These are phyloP conservation scores for Brassica carinata DNA, from an alignment of 345 rosid species.

Conservation along the genomic window DNA sequence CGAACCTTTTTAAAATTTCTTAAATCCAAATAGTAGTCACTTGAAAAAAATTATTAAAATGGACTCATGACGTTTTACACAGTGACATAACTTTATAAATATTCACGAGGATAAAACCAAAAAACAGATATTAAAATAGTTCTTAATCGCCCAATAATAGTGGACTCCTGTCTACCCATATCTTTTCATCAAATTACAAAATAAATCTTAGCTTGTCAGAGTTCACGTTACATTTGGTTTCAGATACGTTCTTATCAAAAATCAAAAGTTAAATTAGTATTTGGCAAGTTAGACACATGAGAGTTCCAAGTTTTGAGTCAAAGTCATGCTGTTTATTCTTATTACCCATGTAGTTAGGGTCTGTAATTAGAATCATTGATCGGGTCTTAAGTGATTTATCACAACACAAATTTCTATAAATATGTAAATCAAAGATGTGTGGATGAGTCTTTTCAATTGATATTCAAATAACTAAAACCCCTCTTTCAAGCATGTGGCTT, in stretches of 20 bases:
- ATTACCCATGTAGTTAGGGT: background rate
- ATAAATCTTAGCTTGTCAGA: background rate
- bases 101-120: conserved; percentile 20
- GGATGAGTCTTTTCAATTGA: conserved; percentile 31
- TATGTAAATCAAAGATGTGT: background rate
- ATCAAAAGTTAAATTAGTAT: background rate
- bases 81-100: background rate
- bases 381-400: conserved; percentile 16
- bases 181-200: background rate
- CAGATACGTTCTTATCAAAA: conserved; percentile 24
- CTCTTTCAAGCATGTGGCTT: conserved; percentile 22
- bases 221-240: background rate
- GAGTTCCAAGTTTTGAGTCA: conserved; percentile 1
- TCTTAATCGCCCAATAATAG: conserved; percentile 14
- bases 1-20: background rate
- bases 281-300: background rate
- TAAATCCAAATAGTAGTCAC: background rate
- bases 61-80: conserved; percentile 32
- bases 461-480: conserved; percentile 24
- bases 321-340: conserved; percentile 5
- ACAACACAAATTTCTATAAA: conserved; percentile 22
- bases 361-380: conserved; percentile 27
- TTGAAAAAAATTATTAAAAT: background rate
- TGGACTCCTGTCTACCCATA: background rate
- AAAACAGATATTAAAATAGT: conserved; percentile 1